Percentiles rank a stretch among this genome's conserved stretches.
These are phyloP conservation scores for Tylopilus felleus DNA, from an alignment of 768 basidiomycete genomes.

Conservation along the genomic window DNA sequence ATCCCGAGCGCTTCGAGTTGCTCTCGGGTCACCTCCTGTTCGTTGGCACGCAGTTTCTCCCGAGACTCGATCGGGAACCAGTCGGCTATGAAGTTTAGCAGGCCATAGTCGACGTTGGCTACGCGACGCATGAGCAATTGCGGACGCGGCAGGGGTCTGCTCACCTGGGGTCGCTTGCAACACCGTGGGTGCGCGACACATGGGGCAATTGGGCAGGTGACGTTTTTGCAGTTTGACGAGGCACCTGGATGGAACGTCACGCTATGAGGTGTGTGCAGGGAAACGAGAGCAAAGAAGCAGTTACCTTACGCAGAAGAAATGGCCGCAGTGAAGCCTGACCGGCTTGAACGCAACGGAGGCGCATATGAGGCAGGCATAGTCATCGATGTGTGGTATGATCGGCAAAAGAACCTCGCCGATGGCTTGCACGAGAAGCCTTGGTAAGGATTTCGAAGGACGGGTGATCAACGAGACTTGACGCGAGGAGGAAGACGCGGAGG, in stretches of 20 bases:
- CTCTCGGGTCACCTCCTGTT: constrained; percentile 69
- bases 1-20: constrained; percentile 64
- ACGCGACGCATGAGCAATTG: not conserved
- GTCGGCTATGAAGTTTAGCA: constrained; percentile 82
- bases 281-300: not conserved
- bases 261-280: not conserved
- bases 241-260: constrained; percentile 44
- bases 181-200: constrained; percentile 80
- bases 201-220: constrained; percentile 71
- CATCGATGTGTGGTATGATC: constrained; percentile 73
- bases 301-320: constrained; percentile 71
- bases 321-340: constrained; percentile 74
- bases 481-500: constrained; percentile 11
- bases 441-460: constrained; percentile 40
- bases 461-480: constrained; percentile 32
- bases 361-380: constrained; percentile 88
- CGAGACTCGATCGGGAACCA: constrained; percentile 89
- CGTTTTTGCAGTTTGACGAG: constrained; percentile 91
- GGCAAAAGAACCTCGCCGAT: constrained; percentile 81
- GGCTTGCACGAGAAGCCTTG: constrained; percentile 72
- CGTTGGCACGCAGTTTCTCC: constrained; percentile 71
- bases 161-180: constrained; percentile 71
- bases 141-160: constrained; percentile 28
- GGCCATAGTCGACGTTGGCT: constrained; percentile 79
- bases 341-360: constrained; percentile 91